These are phyloP conservation scores for Citrus sinensis DNA, from an alignment of 345 rosid genomes.

Conservation along the genomic window DNA sequence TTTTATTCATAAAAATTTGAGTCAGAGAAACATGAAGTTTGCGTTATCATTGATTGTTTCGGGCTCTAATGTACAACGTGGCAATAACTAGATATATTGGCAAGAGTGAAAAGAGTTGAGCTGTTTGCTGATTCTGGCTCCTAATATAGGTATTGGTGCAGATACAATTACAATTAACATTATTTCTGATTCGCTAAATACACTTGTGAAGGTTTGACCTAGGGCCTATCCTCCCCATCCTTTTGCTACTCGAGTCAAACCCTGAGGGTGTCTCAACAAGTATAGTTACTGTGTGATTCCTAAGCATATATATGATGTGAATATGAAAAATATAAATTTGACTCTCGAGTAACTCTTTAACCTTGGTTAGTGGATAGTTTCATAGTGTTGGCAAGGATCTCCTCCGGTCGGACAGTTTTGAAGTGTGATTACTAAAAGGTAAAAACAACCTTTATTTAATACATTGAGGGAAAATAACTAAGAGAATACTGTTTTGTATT, in stretches of 20 bases:
- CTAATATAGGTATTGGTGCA: neutral
- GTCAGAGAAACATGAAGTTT: neutral
- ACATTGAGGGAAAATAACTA: neutral
- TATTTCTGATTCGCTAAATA: neutral
- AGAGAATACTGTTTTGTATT: neutral
- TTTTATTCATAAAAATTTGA: neutral
- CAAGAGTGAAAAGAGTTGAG: neutral
- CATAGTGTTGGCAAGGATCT: neutral
- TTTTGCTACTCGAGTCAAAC: neutral
- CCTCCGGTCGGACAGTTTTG: neutral
- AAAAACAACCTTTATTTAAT: neutral
- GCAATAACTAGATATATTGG: neutral
- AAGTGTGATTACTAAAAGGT: neutral
- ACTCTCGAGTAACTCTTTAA: neutral
- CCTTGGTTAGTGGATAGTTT: neutral
- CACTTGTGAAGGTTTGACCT: neutral
- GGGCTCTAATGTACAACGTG: neutral
- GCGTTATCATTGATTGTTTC: neutral
- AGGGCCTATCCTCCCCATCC: neutral
- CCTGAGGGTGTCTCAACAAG: neutral
- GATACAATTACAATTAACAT: neutral
- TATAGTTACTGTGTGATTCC: neutral
- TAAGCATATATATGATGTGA: neutral
- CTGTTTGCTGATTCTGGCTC: neutral
- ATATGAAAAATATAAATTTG: neutral